Conservation (phyloP, 192 early-diverging fungal genomes). For the Coemansia sp. region DNA sequence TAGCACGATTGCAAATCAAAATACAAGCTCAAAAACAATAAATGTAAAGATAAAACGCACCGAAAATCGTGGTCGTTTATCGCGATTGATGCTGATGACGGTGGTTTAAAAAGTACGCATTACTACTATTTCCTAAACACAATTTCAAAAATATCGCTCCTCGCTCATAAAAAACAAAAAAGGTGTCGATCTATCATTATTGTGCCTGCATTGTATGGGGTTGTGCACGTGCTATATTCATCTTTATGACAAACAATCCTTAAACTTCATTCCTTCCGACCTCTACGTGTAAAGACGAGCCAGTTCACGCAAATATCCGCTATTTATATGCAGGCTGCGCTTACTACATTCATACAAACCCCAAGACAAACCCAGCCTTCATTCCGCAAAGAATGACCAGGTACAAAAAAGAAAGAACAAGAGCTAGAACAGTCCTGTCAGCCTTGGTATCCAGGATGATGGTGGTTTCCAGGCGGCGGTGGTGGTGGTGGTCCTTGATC, state of each 20-base stretch:
- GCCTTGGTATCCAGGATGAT: slow-evolving; percentile 6
- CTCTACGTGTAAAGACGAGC: too few relatives aligned
- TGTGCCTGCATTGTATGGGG: not conserved
- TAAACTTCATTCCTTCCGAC: too few relatives aligned
- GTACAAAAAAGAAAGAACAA: not conserved
- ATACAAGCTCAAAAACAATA: not conserved
- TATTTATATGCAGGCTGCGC: too few relatives aligned
- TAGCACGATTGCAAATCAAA: not conserved
- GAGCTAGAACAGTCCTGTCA: not conserved
- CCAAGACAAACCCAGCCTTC: too few relatives aligned
- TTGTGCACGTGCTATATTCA: not conserved
- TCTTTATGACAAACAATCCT: not conserved
- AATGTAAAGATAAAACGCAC: not conserved
- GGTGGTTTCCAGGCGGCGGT: slow-evolving; percentile 16
- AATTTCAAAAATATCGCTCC: not conserved
- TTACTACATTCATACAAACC: too few relatives aligned
- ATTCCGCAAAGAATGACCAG: too few relatives aligned
- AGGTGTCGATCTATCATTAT: not conserved
- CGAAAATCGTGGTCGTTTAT: not conserved
- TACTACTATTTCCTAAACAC: not conserved
- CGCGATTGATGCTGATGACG: not conserved
- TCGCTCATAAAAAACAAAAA: not conserved
- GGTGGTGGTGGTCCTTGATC: slow-evolving; percentile 16
- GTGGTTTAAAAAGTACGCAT: not conserved
- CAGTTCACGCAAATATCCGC: too few relatives aligned